Base-by-base conservation (phyloP, 2,329 filamentous ascomycete species). In the Fusarium camptoceras region DNA sequence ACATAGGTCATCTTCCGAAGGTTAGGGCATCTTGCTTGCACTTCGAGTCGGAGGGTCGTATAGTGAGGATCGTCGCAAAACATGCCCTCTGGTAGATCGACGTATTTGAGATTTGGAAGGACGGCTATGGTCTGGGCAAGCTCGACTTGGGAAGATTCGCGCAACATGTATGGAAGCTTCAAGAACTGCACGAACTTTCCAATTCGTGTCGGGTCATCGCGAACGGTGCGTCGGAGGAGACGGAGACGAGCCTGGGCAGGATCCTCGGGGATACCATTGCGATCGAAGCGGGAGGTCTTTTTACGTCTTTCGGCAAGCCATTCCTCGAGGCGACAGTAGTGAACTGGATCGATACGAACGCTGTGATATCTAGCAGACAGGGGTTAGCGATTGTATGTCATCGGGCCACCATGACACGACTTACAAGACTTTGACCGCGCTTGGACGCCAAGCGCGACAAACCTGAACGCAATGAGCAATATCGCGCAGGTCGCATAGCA, bases 131-230 rank as follows among this genome's bases (percentile, higher is more conserved):
- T 93, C 53, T 94, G 89, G 12, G 95, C 94, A 50, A 98, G 87
- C 68, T 95, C 92, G 56, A 92, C 87, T 78, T 96, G 94, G 78
- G 88, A 92, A 2, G 92, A 92, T 82, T 98, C 94, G 61, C 95
- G 90, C 56, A 95, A 91, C 95, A 98, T 98, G 80, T 97, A 98
- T 9, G 95, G 94, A 63, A 94, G 90, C 83, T 97, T 97, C 75
- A 98, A 85, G 74, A 91, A 94, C 76, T 91, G 83, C 8, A 97
- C 93, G 43, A 89, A 83, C 58, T 87, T 83, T 34, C 91, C 94
- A 47, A 97, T 82, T 27, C 86, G 83, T 11, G 86, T 88, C 24
- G 89, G 87, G 66, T 94, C 91, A 51, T 95, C 92, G 68, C 94
- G 89, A 51, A 98, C 88, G 2, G 94, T 94, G 66, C 94, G 89